Percentiles rank a stretch among this genome's conserved stretches.
Conservation (phyloP, 371 early-diverging fungal genomes). For the Lichtheimia hyalospora region DNA sequence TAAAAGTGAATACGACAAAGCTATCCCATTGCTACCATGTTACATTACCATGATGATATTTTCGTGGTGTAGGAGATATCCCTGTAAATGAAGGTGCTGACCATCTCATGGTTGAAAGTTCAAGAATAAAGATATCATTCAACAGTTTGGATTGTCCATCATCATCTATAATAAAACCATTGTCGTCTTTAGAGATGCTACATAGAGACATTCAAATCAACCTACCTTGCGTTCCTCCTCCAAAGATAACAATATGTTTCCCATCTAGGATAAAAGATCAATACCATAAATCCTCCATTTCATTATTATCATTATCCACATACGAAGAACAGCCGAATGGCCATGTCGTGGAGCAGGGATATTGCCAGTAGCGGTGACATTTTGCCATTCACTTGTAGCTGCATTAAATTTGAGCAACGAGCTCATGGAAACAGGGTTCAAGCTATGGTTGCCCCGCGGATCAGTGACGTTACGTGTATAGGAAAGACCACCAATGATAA, state of each 20-base stretch:
- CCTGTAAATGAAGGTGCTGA: conserved; percentile 34
- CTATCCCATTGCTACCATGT: too few relatives aligned
- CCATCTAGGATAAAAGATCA: too few relatives aligned
- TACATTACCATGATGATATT: conserved; percentile 38
- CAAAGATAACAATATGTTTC: conserved; percentile 31
- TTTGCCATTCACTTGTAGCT: conserved; percentile 27
- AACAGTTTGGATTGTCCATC: conserved; percentile 19
- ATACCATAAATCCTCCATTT: too few relatives aligned
- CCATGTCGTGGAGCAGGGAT: conserved; percentile 45
- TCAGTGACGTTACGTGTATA: conserved; percentile 23
- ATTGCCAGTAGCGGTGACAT: conserved; percentile 44
- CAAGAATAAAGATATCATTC: conserved; percentile 41
- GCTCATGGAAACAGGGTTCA: conserved; percentile 44
- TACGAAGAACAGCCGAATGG: conserved; percentile 43
- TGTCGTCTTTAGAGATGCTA: too few relatives aligned
- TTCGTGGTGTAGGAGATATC: conserved; percentile 37
- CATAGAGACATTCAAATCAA: neutral
- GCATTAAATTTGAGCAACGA: conserved; percentile 33
- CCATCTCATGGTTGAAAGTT: conserved; percentile 39
- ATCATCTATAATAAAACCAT: conserved; percentile 4
- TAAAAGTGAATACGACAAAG: neutral
- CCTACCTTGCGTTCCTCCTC: conserved; percentile 31
- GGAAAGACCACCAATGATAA: conserved; percentile 26
- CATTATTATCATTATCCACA: neutral
- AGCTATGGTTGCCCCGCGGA: conserved; percentile 24